A percentile compares a stretch with the other conserved stretches of the same genome.
Evolutionary conservation across 495 filamentous ascomycete species (phyloP).

Genomic region (Penicillium silybi): DNA sequence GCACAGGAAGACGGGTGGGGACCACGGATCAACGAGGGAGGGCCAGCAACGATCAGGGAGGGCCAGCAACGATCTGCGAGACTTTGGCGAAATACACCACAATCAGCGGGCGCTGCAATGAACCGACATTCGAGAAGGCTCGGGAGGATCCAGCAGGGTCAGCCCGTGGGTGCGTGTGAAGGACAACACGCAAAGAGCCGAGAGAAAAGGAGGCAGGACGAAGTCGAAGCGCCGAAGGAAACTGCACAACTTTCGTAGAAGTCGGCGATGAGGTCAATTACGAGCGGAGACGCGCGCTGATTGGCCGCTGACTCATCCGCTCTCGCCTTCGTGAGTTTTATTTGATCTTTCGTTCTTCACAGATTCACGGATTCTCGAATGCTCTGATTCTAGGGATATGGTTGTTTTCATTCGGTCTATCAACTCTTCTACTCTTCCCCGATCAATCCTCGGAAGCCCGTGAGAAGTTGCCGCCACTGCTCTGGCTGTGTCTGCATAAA

Average conservation of each 20-base stretch:
- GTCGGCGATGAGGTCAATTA: conserved; percentile 24
- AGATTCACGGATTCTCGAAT: no score
- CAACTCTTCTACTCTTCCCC: conserved; percentile 28
- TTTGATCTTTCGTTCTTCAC: neutral
- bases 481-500: conserved; percentile 42
- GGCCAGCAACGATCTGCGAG: neutral
- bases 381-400: no score
- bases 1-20: neutral
- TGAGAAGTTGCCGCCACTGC: conserved; percentile 43
- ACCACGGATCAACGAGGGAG: neutral
- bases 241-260: conserved; percentile 6
- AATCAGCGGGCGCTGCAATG: conserved; percentile 6
- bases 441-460: conserved; percentile 44
- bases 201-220: conserved; percentile 21
- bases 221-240: conserved; percentile 5
- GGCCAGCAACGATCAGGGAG: neutral
- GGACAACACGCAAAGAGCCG: neutral
- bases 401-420: neutral
- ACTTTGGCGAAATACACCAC: conserved; percentile 2
- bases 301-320: conserved; percentile 20
- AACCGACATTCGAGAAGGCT: conserved; percentile 9
- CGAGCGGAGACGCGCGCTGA: conserved; percentile 4
- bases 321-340: neutral
- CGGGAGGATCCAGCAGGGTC: neutral
- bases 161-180: neutral